phyloP scores from a whole-genome alignment of 495 filamentous ascomycete genomes.

The Evansstolkia leycettana region DNA sequence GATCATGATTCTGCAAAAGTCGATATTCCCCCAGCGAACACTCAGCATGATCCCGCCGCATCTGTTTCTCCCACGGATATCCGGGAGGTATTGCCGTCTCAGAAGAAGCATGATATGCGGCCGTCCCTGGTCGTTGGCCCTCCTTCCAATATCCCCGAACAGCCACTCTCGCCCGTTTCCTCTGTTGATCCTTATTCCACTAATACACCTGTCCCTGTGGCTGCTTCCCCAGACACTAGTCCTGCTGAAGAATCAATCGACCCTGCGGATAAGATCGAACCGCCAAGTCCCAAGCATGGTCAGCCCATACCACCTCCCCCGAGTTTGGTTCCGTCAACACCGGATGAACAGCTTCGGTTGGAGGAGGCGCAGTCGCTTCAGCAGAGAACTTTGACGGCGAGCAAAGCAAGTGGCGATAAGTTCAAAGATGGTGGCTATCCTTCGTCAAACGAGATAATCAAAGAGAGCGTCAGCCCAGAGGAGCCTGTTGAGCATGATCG shows the following conservation, averaged over 20 bases:
- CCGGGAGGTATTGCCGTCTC: slow-evolving; percentile 5
- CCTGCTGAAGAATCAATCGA: slow-evolving; percentile 25
- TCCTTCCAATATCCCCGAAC: slow-evolving; percentile 17
- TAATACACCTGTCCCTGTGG: slow-evolving; percentile 26
- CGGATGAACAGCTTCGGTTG: slow-evolving; percentile 36
- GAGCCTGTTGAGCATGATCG: slow-evolving; percentile 8
- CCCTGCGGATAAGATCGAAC: slow-evolving; percentile 9
- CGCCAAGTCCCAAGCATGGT: slow-evolving; percentile 13
- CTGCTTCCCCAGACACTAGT: slow-evolving; percentile 29
- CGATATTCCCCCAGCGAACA: slow-evolving; percentile 7
- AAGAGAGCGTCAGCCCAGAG: slow-evolving; percentile 10
- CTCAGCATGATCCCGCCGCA: slow-evolving; percentile 7
- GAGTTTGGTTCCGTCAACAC: slow-evolving; percentile 27
- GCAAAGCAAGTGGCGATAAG: not conserved
- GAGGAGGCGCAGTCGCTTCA: slow-evolving; percentile 36
- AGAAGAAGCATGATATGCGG: slow-evolving; percentile 19
- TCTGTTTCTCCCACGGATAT: slow-evolving; percentile 10
- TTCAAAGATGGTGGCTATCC: slow-evolving; percentile 9
- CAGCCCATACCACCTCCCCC: slow-evolving; percentile 9
- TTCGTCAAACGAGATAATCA: slow-evolving; percentile 14
- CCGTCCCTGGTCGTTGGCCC: slow-evolving; percentile 20
- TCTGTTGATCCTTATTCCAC: slow-evolving; percentile 31
- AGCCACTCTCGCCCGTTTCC: slow-evolving; percentile 33
- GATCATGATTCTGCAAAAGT: slow-evolving; percentile 9
- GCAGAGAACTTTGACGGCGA: slow-evolving; percentile 4